phyloP scores from a whole-genome alignment of 176 grass and related monocot genomes.

The Eragrostis curvula region DNA sequence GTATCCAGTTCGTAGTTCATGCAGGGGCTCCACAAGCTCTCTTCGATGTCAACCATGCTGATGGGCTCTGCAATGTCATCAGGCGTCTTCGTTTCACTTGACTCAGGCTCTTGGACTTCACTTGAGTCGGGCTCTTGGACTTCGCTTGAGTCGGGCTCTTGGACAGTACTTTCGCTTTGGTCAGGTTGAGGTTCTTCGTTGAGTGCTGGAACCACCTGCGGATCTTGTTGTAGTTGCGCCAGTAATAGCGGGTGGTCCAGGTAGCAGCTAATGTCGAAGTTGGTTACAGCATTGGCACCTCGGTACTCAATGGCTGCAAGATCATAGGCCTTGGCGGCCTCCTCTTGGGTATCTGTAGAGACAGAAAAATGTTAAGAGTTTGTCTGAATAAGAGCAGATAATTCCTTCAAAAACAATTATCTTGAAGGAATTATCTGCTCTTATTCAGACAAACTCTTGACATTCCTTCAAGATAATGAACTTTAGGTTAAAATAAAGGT shows the following conservation, averaged over 20 bases:
- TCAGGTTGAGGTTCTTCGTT: slow-evolving; percentile 48
- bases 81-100: background rate
- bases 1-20: slow-evolving; percentile 50
- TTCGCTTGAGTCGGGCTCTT: slow-evolving; percentile 29
- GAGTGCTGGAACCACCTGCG: slow-evolving; percentile 41
- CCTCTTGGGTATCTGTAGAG: slow-evolving; percentile 76
- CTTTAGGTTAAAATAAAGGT: no score
- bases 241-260: slow-evolving; percentile 47
- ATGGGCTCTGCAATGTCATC: background rate
- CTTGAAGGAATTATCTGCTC: no score
- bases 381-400: background rate
- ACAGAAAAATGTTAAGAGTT: slow-evolving; percentile 4
- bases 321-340: slow-evolving; percentile 93
- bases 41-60: slow-evolving; percentile 8
- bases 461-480: no score
- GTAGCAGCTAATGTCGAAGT: slow-evolving; percentile 84
- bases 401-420: no score
- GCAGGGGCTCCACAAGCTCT: slow-evolving; percentile 57
- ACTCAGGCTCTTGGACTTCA: slow-evolving; percentile 21
- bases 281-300: slow-evolving; percentile 78
- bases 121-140: slow-evolving; percentile 26
- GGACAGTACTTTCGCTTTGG: slow-evolving; percentile 17
- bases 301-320: slow-evolving; percentile 85
- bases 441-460: no score
- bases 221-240: slow-evolving; percentile 35